A percentile compares a stretch with the other conserved stretches of the same genome.
These are phyloP conservation scores for Catenaria anguillulae DNA, from an alignment of 371 early-diverging fungal genomes.

Conservation along the genomic window DNA sequence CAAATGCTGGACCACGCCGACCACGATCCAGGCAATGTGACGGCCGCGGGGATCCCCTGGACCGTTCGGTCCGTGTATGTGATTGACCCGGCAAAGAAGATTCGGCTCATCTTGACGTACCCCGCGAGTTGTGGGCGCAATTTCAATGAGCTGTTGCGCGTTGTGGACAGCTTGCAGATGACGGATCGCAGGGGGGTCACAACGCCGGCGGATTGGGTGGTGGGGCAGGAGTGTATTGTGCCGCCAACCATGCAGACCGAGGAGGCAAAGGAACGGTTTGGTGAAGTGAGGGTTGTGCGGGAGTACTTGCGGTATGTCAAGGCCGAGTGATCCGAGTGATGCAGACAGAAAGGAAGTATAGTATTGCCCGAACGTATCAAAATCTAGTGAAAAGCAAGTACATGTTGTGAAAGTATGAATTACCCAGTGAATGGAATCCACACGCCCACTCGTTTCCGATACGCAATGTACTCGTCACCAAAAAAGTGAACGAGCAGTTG, in stretches of 20 bases:
- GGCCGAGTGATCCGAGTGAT: no score
- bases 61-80: slow-evolving; percentile 91
- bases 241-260: slow-evolving; percentile 67
- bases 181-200: slow-evolving; percentile 72
- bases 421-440: slow-evolving; percentile 34
- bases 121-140: slow-evolving; percentile 83
- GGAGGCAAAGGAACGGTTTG: slow-evolving; percentile 66
- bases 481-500: slow-evolving; percentile 52
- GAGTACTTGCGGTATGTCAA: slow-evolving; percentile 56
- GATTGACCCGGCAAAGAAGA: slow-evolving; percentile 78
- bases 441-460: slow-evolving; percentile 25
- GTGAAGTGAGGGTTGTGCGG: slow-evolving; percentile 56
- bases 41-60: slow-evolving; percentile 43
- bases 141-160: slow-evolving; percentile 87
- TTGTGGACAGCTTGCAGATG: slow-evolving; percentile 79
- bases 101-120: slow-evolving; percentile 76
- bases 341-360: no score
- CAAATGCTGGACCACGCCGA: slow-evolving; percentile 75
- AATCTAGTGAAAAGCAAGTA: no score
- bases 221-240: slow-evolving; percentile 73
- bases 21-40: slow-evolving; percentile 59
- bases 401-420: no score
- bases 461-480: slow-evolving; percentile 48
- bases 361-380: no score
- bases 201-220: slow-evolving; percentile 89